Conservation (phyloP, 495 filamentous ascomycete genomes). For the Parmelia sp. region DNA sequence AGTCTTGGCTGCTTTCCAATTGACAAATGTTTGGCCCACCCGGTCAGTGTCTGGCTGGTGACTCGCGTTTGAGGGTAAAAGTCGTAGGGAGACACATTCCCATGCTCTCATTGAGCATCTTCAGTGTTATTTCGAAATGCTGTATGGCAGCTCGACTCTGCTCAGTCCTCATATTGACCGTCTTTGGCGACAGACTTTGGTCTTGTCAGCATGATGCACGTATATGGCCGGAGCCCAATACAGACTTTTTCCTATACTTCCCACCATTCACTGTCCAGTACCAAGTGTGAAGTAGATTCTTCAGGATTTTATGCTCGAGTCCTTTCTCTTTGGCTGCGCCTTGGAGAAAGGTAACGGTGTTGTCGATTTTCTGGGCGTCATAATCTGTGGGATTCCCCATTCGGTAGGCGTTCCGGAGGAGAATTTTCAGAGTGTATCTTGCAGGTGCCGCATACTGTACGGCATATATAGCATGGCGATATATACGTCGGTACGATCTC, state of each 20-base stretch:
- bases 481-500: conserved; percentile 73
- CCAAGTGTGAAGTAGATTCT: conserved; percentile 59
- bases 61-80: background rate
- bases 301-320: conserved; percentile 74
- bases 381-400: conserved; percentile 46
- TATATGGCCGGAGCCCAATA: background rate
- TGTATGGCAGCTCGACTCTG: conserved; percentile 35
- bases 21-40: background rate
- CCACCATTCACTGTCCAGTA: conserved; percentile 48
- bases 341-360: conserved; percentile 72
- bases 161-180: conserved; percentile 29
- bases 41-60: background rate
- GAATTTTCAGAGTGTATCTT: conserved; percentile 57
- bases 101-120: conserved; percentile 67
- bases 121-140: conserved; percentile 60
- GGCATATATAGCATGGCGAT: conserved; percentile 65
- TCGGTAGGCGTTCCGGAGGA: conserved; percentile 67
- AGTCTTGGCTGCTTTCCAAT: background rate
- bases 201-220: conserved; percentile 1
- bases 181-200: conserved; percentile 23
- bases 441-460: conserved; percentile 74
- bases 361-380: conserved; percentile 53
- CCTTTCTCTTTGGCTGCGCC: conserved; percentile 59
- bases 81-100: conserved; percentile 50
- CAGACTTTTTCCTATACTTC: conserved; percentile 37